Evolutionary conservation across 192 early-diverging fungal species (phyloP).

Genomic region (Rhizoclosmatium sp.): DNA sequence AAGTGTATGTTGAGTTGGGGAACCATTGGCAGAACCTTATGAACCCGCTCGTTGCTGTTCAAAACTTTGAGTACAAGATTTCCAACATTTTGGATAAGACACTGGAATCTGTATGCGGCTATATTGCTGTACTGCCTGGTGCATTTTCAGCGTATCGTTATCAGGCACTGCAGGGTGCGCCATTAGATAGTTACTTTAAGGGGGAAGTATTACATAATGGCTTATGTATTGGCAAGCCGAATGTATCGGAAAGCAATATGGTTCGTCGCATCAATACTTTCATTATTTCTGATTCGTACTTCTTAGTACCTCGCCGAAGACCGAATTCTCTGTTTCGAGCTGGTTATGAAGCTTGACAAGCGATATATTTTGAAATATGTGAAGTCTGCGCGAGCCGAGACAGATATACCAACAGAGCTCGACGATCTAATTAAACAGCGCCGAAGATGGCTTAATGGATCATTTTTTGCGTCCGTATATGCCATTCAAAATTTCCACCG

Average conservation of each 20-base stretch:
- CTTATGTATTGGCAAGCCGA: constrained; percentile 33
- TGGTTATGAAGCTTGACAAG: constrained; percentile 82
- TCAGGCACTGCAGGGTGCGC: constrained; percentile 78
- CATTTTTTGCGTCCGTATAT: constrained; percentile 92
- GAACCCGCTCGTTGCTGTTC: constrained; percentile 91
- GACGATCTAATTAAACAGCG: constrained; percentile 96
- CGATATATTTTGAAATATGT: constrained; percentile 89
- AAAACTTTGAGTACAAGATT: constrained; percentile 99
- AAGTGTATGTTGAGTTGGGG: constrained; percentile 69
- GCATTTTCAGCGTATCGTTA: constrained; percentile 97
- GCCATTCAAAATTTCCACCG: constrained; percentile 78
- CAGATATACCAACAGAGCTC: constrained; percentile 89
- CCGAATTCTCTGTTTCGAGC: constrained; percentile 95
- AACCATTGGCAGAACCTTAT: constrained; percentile 68
- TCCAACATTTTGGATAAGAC: constrained; percentile 98
- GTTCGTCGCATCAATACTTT: constrained; percentile 65
- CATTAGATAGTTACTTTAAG: constrained; percentile 86
- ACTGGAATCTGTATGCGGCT: constrained; percentile 88
- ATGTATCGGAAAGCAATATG: constrained; percentile 93
- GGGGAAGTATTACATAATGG: constrained; percentile 86
- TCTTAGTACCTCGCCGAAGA: constrained; percentile 79
- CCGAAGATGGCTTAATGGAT: constrained; percentile 95
- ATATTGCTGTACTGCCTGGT: constrained; percentile 88
- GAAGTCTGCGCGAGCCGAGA: constrained; percentile 85
- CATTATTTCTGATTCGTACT: constrained; percentile 32